A percentile compares a stretch with the other conserved stretches of the same genome.
Conservation (phyloP, 495 filamentous ascomycete species). For the Hypomontagnella monticulosa region DNA sequence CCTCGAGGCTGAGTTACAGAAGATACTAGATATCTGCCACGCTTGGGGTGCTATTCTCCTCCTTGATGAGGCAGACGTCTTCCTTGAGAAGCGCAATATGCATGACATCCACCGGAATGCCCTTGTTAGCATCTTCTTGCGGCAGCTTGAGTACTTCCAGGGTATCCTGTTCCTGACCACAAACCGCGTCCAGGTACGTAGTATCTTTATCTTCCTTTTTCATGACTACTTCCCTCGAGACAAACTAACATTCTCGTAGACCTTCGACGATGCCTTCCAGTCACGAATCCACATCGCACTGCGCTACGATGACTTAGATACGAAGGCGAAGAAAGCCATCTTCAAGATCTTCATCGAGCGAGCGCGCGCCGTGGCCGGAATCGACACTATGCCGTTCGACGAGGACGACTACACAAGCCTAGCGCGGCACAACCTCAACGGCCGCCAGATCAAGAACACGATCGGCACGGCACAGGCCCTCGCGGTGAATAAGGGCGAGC, state of each 20-base stretch:
- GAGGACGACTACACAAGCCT: constrained; percentile 74
- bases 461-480: constrained; percentile 87
- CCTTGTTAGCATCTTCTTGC: constrained; percentile 65
- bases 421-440: constrained; percentile 79
- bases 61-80: constrained; percentile 75
- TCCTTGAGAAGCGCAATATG: constrained; percentile 66
- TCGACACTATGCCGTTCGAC: constrained; percentile 69
- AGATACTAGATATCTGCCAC: constrained; percentile 60
- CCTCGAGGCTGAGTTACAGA: constrained; percentile 61
- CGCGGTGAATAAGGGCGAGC: constrained; percentile 77
- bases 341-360: constrained; percentile 86
- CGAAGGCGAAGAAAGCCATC: constrained; percentile 80
- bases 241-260: constrained; percentile 71
- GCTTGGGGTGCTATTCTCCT: constrained; percentile 66
- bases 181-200: constrained; percentile 72
- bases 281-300: constrained; percentile 73
- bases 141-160: constrained; percentile 64
- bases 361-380: constrained; percentile 70
- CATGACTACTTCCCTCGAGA: constrained; percentile 78
- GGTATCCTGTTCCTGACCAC: constrained; percentile 71
- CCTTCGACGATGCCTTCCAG: constrained; percentile 71
- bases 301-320: constrained; percentile 79
- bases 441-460: constrained; percentile 96
- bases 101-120: constrained; percentile 64
- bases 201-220: constrained; percentile 66